A percentile compares a stretch with the other conserved stretches of the same genome.
Evolutionary conservation across 2,329 filamentous ascomycete genomes (phyloP).

Genomic region (Phaeosphaeriaceae sp.): DNA sequence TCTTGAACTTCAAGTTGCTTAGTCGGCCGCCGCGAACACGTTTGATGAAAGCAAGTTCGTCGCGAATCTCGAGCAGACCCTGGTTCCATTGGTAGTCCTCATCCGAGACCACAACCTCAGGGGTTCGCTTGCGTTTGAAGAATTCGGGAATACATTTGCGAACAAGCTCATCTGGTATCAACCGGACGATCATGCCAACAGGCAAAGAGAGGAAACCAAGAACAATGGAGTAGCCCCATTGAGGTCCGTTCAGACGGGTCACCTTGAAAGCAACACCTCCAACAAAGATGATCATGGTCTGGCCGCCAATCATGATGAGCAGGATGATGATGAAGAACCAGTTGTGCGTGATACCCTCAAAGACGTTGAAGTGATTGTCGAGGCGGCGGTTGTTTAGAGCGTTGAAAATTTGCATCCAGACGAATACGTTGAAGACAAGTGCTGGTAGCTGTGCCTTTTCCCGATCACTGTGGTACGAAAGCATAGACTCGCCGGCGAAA

Average conservation of each 20-base stretch:
- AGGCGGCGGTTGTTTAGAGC: conserved; percentile 95
- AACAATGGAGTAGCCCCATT: conserved; percentile 89
- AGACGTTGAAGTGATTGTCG: conserved; percentile 95
- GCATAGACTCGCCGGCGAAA: conserved; percentile 71
- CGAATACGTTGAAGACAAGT: conserved; percentile 96
- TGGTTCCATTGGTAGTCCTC: conserved; percentile 69
- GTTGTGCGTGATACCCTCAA: conserved; percentile 85
- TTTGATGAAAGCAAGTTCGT: conserved; percentile 82
- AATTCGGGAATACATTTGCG: conserved; percentile 50
- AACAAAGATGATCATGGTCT: conserved; percentile 88
- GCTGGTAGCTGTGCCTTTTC: conserved; percentile 67
- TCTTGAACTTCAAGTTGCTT: conserved; percentile 80
- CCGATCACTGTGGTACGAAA: conserved; percentile 61
- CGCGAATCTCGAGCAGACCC: conserved; percentile 75
- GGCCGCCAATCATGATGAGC: conserved; percentile 83
- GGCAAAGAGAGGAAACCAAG: conserved; percentile 86
- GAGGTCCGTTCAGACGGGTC: conserved; percentile 69
- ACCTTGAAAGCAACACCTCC: conserved; percentile 84
- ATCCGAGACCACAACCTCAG: conserved; percentile 53
- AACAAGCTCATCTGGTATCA: conserved; percentile 77
- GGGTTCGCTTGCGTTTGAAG: conserved; percentile 51
- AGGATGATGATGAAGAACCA: conserved; percentile 90
- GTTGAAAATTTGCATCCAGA: conserved; percentile 99
- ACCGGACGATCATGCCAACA: conserved; percentile 79
- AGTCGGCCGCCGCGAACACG: conserved; percentile 81